Evolutionary conservation across 768 basidiomycete species (phyloP).

Genomic region (Lepiota venenata): DNA sequence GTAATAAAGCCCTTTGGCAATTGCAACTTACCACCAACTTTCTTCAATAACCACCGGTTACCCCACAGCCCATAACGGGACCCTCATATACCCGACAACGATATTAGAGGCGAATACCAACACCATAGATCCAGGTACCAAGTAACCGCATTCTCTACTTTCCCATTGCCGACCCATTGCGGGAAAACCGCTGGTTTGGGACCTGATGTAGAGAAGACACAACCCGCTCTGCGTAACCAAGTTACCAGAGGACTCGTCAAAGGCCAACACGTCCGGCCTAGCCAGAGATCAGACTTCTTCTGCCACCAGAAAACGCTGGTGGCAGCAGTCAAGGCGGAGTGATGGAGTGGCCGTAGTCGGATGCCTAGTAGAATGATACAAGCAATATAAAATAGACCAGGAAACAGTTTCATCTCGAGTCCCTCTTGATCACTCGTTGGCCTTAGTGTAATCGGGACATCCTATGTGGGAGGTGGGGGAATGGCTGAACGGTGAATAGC

Average conservation of each 20-base stretch:
- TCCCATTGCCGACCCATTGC: not conserved
- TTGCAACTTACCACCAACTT: not conserved
- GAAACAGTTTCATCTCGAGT: conserved; percentile 15
- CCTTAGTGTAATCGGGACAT: no score
- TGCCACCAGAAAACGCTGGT: conserved; percentile 6
- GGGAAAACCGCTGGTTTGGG: not conserved
- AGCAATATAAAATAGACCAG: conserved; percentile 15
- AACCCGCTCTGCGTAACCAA: not conserved
- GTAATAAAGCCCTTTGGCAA: not conserved
- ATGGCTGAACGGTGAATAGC: not conserved
- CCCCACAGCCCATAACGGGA: no score
- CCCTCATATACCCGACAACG: not conserved
- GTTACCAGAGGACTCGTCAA: not conserved
- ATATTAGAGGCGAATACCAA: not conserved
- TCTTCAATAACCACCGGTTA: not conserved
- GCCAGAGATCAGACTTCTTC: not conserved
- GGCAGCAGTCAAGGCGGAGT: not conserved
- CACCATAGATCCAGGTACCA: not conserved
- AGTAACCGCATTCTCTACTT: not conserved
- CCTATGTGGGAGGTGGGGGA: not conserved
- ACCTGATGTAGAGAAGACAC: not conserved
- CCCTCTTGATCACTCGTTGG: not conserved
- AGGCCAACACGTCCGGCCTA: not conserved
- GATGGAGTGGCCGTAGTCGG: conserved; percentile 10
- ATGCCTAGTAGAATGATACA: conserved; percentile 17